A percentile compares a stretch with the other conserved stretches of the same genome.
phyloP scores from a whole-genome alignment of 768 basidiomycete genomes.

The Amanita thiersii region DNA sequence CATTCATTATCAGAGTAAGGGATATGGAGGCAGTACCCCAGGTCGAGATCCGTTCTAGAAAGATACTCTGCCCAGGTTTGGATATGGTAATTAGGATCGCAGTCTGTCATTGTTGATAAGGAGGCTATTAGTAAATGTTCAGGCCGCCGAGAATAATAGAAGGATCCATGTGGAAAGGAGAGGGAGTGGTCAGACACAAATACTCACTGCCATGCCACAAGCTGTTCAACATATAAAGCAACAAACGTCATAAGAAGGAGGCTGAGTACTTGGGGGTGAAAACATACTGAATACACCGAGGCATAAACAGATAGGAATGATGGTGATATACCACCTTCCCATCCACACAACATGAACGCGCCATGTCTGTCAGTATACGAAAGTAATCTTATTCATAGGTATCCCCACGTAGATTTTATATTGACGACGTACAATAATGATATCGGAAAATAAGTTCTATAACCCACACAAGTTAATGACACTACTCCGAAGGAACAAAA shows the following conservation, averaged over 20 bases:
- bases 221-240: background rate
- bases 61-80: slow-evolving; percentile 22
- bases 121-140: too few relatives aligned
- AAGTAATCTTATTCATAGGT: background rate
- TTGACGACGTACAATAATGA: slow-evolving; percentile 3
- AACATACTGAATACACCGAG: background rate
- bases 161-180: too few relatives aligned
- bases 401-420: background rate
- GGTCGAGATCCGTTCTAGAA: slow-evolving; percentile 18
- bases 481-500: background rate
- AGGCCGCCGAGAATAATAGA: too few relatives aligned
- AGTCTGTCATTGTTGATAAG: too few relatives aligned
- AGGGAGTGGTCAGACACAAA: too few relatives aligned
- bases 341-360: slow-evolving; percentile 6
- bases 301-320: slow-evolving; percentile 2
- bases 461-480: background rate
- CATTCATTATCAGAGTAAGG: slow-evolving; percentile 25
- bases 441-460: slow-evolving; percentile 7
- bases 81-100: slow-evolving; percentile 18
- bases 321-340: background rate
- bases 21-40: slow-evolving; percentile 28
- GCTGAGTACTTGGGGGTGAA: background rate
- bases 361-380: slow-evolving; percentile 7
- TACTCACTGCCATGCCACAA: background rate
- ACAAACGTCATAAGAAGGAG: too few relatives aligned